Conservation (phyloP, 2,329 filamentous ascomycete species). For the Calonectria pseudoreteaudii region DNA sequence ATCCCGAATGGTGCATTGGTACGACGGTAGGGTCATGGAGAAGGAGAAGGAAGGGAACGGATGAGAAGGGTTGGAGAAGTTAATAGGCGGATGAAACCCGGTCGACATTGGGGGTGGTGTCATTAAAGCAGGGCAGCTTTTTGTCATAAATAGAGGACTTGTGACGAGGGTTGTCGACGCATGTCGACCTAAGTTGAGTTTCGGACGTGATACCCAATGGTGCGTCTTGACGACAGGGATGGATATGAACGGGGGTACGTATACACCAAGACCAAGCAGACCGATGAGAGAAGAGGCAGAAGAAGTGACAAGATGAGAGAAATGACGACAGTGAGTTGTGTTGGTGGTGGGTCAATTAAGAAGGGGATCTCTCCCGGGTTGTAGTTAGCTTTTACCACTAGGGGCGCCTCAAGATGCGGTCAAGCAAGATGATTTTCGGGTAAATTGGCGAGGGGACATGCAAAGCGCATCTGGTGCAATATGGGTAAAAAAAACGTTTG, state of each 20-base stretch:
- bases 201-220: slow-evolving; percentile 16
- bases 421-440: slow-evolving; percentile 8
- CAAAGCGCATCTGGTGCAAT: background rate
- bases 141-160: slow-evolving; percentile 1
- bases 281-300: background rate
- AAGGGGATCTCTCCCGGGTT: slow-evolving; percentile 13
- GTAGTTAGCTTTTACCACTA: slow-evolving; percentile 24
- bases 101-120: slow-evolving; percentile 6
- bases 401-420: slow-evolving; percentile 23
- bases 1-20: slow-evolving; percentile 44
- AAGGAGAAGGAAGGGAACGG: slow-evolving; percentile 10
- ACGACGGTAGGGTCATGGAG: slow-evolving; percentile 42
- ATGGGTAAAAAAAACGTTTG: background rate
- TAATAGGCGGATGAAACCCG: slow-evolving; percentile 1
- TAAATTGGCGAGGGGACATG: slow-evolving; percentile 11
- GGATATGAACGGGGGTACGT: background rate
- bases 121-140: slow-evolving; percentile 18
- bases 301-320: slow-evolving; percentile 13
- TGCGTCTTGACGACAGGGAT: background rate
- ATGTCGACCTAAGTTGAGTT: slow-evolving; percentile 20
- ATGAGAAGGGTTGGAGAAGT: slow-evolving; percentile 16
- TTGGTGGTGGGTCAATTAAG: slow-evolving; percentile 24
- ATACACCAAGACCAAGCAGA: background rate
- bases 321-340: slow-evolving; percentile 20
- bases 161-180: slow-evolving; percentile 25